Base-by-base conservation (phyloP, 306 rosid genomes). In the Abrus precatorius region DNA sequence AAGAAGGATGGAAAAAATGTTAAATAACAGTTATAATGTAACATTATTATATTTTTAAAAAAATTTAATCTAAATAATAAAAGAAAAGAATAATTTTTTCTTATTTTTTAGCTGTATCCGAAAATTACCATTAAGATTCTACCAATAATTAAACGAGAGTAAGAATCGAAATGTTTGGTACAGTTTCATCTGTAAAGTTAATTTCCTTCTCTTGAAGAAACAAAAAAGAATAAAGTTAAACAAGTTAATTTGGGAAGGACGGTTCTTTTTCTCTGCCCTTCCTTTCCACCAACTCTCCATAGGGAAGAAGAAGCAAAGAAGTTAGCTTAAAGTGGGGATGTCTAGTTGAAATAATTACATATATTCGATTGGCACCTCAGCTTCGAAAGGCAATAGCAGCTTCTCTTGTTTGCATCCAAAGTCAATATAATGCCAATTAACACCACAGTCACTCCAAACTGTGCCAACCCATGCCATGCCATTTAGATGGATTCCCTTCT, bases 361-460 rank as follows among this genome's bases (percentile, higher is more conserved):
- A 45, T 82, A 85, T 88, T 88, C 82, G 78, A 85, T 85, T 74
- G 85, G 79, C 92, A 90, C 83, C 88, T 75, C 87, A 83, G 53
- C 83, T 80, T 86, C 85, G 83, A 84, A 90, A 81, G 75, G 80
- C 70, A 77, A 84, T 74, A 62, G 72, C 84, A 85, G 63, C 84
- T 84, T 86, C 85, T 80, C 78, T 90, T 86, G 84, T 86, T 90
- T 88, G 80, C 81, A 38, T 72, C 82, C 69, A 47, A 83, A 80
- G 84, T 83, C 88, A 83, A 87, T 69, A 79, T 71, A 84, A 84
- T 84, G 83, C 87, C 87, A 82, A 87, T 83, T 74, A 73, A 76
- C 84, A 66, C 53, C 48, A 48, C 60, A 38, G 20, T 73, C 68
- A 62, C 76, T 76, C 74, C 80, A 79, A 82, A 76, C 62, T 61